These are phyloP conservation scores for Gloeopeniophorella convolvens DNA, from an alignment of 768 basidiomycete species.

Conservation along the genomic window DNA sequence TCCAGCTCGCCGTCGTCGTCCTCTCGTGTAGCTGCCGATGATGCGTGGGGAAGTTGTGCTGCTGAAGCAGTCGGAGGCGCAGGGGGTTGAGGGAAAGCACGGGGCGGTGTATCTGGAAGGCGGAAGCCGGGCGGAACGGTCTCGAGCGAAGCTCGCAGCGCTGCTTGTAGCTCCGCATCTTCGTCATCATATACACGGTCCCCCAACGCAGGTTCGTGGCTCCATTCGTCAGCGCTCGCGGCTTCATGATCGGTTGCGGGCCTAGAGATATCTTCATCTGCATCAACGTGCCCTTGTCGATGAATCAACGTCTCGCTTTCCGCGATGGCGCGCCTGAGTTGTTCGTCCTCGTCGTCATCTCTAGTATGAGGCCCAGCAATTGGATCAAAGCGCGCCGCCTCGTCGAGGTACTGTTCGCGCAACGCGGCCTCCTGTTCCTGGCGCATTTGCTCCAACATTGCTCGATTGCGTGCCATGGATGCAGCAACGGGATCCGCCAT, in stretches of 20 bases:
- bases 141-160: slow-evolving; percentile 76
- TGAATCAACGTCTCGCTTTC: slow-evolving; percentile 49
- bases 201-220: slow-evolving; percentile 1
- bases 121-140: slow-evolving; percentile 47
- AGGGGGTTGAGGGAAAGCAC: slow-evolving; percentile 17
- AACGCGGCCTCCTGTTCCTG: slow-evolving; percentile 62
- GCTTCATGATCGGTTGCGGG: slow-evolving; percentile 1
- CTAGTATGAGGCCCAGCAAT: slow-evolving; percentile 12
- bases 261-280: slow-evolving; percentile 21
- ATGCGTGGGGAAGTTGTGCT: background rate
- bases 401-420: slow-evolving; percentile 35
- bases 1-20: background rate
- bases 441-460: slow-evolving; percentile 25
- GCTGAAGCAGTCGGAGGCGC: slow-evolving; percentile 1
- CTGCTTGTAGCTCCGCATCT: slow-evolving; percentile 82
- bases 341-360: slow-evolving; percentile 50
- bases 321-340: slow-evolving; percentile 50
- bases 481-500: slow-evolving; percentile 19
- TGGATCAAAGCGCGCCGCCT: slow-evolving; percentile 26
- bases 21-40: background rate
- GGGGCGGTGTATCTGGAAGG: slow-evolving; percentile 26
- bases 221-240: background rate
- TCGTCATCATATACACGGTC: slow-evolving; percentile 75
- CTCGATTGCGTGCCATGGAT: slow-evolving; percentile 23
- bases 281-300: slow-evolving; percentile 22